Conservation (phyloP, 352 stramenopile species). For the Thraustochytrium striatum region DNA sequence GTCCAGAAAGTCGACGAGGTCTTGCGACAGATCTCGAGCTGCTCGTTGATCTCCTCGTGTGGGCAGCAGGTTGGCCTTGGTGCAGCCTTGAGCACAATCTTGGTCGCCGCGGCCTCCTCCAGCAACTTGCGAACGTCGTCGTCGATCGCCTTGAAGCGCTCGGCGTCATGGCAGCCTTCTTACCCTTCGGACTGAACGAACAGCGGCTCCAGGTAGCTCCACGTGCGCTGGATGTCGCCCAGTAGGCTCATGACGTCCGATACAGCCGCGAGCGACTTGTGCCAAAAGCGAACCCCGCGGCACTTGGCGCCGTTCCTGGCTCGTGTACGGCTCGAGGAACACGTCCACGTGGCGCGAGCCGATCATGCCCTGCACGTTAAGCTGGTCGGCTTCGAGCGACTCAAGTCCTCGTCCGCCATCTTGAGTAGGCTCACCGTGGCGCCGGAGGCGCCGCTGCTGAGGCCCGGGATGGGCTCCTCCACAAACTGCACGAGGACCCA, state of each 20-base stretch:
- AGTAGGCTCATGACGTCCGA: constrained; percentile 88
- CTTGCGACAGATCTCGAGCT: constrained; percentile 90
- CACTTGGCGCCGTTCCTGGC: constrained; percentile 59
- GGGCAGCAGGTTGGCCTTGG: too few relatives aligned
- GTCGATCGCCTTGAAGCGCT: constrained; percentile 87
- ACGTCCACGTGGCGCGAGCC: constrained; percentile 87
- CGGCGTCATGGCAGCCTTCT: constrained; percentile 84
- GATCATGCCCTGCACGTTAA: constrained; percentile 92
- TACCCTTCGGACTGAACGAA: constrained; percentile 94
- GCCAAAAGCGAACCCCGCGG: constrained; percentile 59
- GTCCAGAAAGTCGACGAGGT: constrained; percentile 89
- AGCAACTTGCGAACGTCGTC: constrained; percentile 81
- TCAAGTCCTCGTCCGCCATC: constrained; percentile 93
- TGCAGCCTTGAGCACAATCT: constrained; percentile 80
- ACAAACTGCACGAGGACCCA: constrained; percentile 68
- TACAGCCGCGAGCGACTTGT: constrained; percentile 73
- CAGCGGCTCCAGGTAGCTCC: constrained; percentile 89
- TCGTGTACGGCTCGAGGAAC: constrained; percentile 73
- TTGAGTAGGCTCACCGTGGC: constrained; percentile 72
- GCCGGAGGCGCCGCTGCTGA: not conserved
- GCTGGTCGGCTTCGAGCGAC: constrained; percentile 90
- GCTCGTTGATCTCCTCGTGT: constrained; percentile 80
- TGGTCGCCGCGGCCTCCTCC: constrained; percentile 71
- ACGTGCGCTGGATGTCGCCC: constrained; percentile 90
- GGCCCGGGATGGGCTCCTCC: not conserved